A percentile compares a stretch with the other conserved stretches of the same genome.
These are phyloP conservation scores for Brettanomyces naardenensis DNA, from an alignment of 805 yeast genomes.

Conservation along the genomic window DNA sequence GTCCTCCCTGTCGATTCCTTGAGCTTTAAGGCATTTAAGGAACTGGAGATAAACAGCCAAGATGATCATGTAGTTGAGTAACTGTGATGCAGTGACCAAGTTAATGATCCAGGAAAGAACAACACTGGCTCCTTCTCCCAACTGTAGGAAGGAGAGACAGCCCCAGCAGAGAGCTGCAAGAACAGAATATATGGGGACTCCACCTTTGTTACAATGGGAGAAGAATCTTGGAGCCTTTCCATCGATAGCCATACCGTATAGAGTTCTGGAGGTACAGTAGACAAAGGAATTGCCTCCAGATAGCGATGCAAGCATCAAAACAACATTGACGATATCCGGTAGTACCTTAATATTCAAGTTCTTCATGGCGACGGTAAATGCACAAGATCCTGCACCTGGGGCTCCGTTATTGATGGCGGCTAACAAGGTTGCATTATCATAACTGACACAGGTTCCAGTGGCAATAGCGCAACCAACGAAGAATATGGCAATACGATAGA, in stretches of 20 bases:
- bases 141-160: conserved; percentile 38
- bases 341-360: conserved; percentile 33
- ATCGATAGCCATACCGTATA: conserved; percentile 38
- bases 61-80: conserved; percentile 52
- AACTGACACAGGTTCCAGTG: conserved; percentile 37
- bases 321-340: conserved; percentile 38
- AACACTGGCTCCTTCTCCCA: conserved; percentile 47
- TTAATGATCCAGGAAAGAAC: conserved; percentile 71
- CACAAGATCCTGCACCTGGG: conserved; percentile 42
- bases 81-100: conserved; percentile 62
- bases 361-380: conserved; percentile 41
- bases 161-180: conserved; percentile 34
- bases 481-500: conserved; percentile 34
- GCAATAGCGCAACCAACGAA: conserved; percentile 41
- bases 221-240: conserved; percentile 40
- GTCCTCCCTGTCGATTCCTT: conserved; percentile 36
- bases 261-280: conserved; percentile 37
- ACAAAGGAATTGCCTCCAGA: conserved; percentile 44
- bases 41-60: conserved; percentile 54
- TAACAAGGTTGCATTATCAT: conserved; percentile 31
- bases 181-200: conserved; percentile 41
- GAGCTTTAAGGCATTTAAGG: conserved; percentile 49
- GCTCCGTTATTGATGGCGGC: conserved; percentile 25
- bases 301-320: conserved; percentile 35
- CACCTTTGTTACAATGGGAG: conserved; percentile 35